These are phyloP conservation scores for Ogataea nakhonphanomensis DNA, from an alignment of 805 yeast species.

Conservation along the genomic window DNA sequence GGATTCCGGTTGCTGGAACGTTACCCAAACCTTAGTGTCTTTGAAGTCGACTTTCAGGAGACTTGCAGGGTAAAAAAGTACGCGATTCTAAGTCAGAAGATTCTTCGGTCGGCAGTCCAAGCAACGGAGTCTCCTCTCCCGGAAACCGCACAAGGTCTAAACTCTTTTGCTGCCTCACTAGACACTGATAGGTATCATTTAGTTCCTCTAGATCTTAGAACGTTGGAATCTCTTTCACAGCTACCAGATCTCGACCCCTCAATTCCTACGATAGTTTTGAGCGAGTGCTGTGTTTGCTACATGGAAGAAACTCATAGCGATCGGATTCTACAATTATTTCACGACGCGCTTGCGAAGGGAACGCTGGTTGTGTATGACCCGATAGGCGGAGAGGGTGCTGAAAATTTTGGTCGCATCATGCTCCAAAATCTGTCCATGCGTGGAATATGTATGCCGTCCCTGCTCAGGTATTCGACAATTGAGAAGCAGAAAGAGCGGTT, in stretches of 20 bases:
- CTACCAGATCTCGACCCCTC: conserved; percentile 21
- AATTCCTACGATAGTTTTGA: conserved; percentile 57
- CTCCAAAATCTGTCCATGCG: conserved; percentile 52
- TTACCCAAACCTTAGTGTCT: conserved; percentile 37
- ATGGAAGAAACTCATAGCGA: conserved; percentile 48
- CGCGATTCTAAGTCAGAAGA: conserved; percentile 37
- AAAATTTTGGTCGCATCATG: conserved; percentile 70
- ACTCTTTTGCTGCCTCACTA: conserved; percentile 28
- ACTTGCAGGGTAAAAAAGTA: conserved; percentile 49
- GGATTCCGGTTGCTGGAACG: conserved; percentile 46
- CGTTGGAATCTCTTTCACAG: conserved; percentile 16
- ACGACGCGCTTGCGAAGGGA: conserved; percentile 22
- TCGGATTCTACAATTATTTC: conserved; percentile 43
- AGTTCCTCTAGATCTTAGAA: conserved; percentile 53
- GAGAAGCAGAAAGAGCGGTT: conserved; percentile 40
- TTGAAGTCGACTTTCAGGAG: conserved; percentile 64
- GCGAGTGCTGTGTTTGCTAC: conserved; percentile 79
- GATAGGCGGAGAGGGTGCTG: conserved; percentile 44
- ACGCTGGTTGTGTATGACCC: conserved; percentile 64
- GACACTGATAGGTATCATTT: conserved; percentile 46
- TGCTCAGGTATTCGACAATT: conserved; percentile 49
- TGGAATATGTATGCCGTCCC: conserved; percentile 60
- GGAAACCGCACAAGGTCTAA: conserved; percentile 23
- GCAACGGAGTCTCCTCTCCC: conserved; percentile 12
- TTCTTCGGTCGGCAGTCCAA: conserved; percentile 31